Base-by-base conservation (phyloP, 805 yeast species). In the Metschnikowia continentalis region DNA sequence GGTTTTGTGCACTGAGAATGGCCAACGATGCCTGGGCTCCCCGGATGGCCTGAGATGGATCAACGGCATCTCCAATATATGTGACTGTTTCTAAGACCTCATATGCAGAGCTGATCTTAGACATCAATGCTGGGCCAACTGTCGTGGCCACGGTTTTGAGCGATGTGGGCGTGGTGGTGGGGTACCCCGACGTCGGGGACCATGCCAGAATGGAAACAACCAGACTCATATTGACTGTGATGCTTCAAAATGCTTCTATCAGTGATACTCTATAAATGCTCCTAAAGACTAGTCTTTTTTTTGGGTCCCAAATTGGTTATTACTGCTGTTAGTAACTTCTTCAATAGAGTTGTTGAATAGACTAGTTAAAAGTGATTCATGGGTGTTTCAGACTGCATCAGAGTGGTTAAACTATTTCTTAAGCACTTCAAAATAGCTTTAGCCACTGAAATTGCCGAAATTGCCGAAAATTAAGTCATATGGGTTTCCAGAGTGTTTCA, bases 21-120 rank as follows among this genome's bases (percentile, higher is more conserved):
- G 68, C 62, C 49, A 68, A 52, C 2, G 76, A 71, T 0, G 75
- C 76, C 44, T 64, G 54, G 5, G 74, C 75, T 1, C 75, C 76
- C 32, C 75, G 54, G 10, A 57, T 50, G 5, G 55, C 49, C 43
- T 56, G 56, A 6, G 73, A 68, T 11, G 64, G 60, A 2, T 61
- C 53, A 6, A 42, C 20, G 17, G 65, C 56, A 3, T 61, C 62
- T 7, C 43, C 39, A 2, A 17, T 20, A 37, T 47, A 53, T 0
- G 65, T 63, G 36, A 51, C 67, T 0, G 72, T 66, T 8, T 48
- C 48, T 3, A 61, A 55, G 22, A 51, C 49, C 11, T 42, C 49
- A n/a, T 50, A 19, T 1, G 58, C 59, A 3, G 49, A 46, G 49
- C 26, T 55, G 35, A 50, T 50, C 7, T 60, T 49, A 3, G 56